A percentile compares a stretch with the other conserved stretches of the same genome.
Evolutionary conservation across 768 basidiomycete genomes (phyloP).

Genomic region (Lentinula raphanica): DNA sequence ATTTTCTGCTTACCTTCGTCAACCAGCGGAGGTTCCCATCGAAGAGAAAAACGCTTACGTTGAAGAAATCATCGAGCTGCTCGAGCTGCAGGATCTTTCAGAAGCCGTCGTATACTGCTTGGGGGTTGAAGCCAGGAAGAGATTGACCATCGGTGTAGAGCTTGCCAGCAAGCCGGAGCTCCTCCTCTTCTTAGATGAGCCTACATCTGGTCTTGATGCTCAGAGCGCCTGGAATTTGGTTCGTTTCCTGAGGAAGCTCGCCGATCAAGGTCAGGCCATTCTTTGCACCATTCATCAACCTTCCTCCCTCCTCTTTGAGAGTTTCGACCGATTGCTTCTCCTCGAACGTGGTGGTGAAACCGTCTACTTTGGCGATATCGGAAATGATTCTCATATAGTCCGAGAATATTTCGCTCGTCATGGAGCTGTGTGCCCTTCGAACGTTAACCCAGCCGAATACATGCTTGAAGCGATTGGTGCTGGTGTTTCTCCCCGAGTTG

Average conservation of each 20-base stretch:
- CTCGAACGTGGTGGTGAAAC: slow-evolving; percentile 80
- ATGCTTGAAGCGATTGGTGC: slow-evolving; percentile 88
- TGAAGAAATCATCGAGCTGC: slow-evolving; percentile 77
- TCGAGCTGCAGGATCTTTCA: slow-evolving; percentile 78
- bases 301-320: slow-evolving; percentile 56
- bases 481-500: slow-evolving; percentile 65
- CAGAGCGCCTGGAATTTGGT: slow-evolving; percentile 79
- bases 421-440: slow-evolving; percentile 69
- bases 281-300: slow-evolving; percentile 83
- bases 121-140: slow-evolving; percentile 69
- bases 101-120: slow-evolving; percentile 77
- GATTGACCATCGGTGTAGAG: slow-evolving; percentile 88
- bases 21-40: slow-evolving; percentile 59
- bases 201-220: slow-evolving; percentile 50
- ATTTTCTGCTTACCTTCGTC: slow-evolving; percentile 81
- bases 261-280: slow-evolving; percentile 83
- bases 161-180: slow-evolving; percentile 82
- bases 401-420: slow-evolving; percentile 71
- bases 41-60: slow-evolving; percentile 78
- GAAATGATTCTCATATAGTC: slow-evolving; percentile 61
- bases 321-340: slow-evolving; percentile 69
- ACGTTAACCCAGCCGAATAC: slow-evolving; percentile 76
- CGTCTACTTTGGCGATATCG: slow-evolving; percentile 92
- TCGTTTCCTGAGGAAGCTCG: slow-evolving; percentile 77
- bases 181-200: slow-evolving; percentile 62